These are phyloP conservation scores for Lophium mytilinum DNA, from an alignment of 495 filamentous ascomycete species.

Conservation along the genomic window DNA sequence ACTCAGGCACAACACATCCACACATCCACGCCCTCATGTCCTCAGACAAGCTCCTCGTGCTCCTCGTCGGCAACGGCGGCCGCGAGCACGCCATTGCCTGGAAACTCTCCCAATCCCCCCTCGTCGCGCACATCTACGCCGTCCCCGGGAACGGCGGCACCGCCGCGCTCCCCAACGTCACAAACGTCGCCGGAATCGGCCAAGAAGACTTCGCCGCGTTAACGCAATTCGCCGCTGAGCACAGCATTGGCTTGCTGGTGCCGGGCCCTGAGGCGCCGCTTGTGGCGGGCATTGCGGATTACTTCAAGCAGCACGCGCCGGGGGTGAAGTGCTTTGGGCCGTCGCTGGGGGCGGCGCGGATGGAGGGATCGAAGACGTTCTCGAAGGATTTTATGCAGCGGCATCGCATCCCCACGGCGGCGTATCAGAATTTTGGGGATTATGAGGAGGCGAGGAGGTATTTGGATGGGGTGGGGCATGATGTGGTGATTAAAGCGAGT, in stretches of 20 bases:
- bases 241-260: constrained; percentile 74
- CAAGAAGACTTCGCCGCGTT: constrained; percentile 70
- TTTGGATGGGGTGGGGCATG: constrained; percentile 63
- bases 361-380: constrained; percentile 96
- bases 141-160: constrained; percentile 90
- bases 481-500: constrained; percentile 79
- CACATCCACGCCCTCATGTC: background rate
- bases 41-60: constrained; percentile 40
- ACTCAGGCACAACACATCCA: too few relatives aligned
- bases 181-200: constrained; percentile 58
- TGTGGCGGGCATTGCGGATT: constrained; percentile 81
- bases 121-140: constrained; percentile 55
- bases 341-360: constrained; percentile 70
- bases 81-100: constrained; percentile 92
- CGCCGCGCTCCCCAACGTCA: constrained; percentile 57
- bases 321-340: constrained; percentile 83
- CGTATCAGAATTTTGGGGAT: constrained; percentile 74
- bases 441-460: constrained; percentile 71
- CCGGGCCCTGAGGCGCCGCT: constrained; percentile 89
- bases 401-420: constrained; percentile 82
- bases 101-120: constrained; percentile 78
- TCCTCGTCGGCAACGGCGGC: constrained; percentile 88
- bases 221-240: constrained; percentile 62
- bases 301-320: constrained; percentile 50
- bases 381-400: constrained; percentile 97